Conservation (phyloP, 805 yeast species). For the Wickerhamia fluorescens region DNA sequence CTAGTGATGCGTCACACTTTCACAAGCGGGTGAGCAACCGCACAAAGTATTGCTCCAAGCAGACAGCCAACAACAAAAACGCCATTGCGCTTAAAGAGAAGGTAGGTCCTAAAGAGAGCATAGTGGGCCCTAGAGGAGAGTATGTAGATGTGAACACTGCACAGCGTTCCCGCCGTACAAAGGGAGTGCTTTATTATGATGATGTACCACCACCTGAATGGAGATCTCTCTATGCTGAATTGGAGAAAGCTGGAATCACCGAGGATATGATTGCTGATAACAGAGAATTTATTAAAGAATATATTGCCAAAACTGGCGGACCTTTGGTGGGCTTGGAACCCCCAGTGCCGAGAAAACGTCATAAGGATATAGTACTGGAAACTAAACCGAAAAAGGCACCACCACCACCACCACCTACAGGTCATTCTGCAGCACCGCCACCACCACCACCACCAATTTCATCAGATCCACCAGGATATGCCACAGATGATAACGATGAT, state of each 20-base stretch:
- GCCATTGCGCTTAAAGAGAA: conserved; percentile 72
- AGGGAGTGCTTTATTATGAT: conserved; percentile 65
- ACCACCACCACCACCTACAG: conserved; percentile 35
- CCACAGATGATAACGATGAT: neutral
- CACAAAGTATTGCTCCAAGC: conserved; percentile 80
- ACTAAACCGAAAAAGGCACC: conserved; percentile 26
- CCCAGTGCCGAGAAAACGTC: conserved; percentile 64
- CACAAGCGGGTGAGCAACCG: conserved; percentile 66
- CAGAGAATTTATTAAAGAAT: conserved; percentile 73
- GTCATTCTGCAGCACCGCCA: conserved; percentile 8
- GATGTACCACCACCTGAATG: conserved; percentile 80
- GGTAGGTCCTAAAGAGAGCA: conserved; percentile 16
- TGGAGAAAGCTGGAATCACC: conserved; percentile 71
- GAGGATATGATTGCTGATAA: conserved; percentile 89
- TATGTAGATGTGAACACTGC: conserved; percentile 39
- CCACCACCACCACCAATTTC: conserved; percentile 5
- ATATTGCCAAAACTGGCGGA: conserved; percentile 67
- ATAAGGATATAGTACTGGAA: conserved; percentile 13
- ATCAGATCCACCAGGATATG: conserved; percentile 4
- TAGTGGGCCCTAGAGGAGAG: conserved; percentile 65
- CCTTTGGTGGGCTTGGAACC: conserved; percentile 80
- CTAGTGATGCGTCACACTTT: conserved; percentile 81
- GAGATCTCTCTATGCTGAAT: conserved; percentile 65
- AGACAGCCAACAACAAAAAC: conserved; percentile 77
- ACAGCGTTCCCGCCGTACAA: conserved; percentile 49